Evolutionary conservation across 208 protist genomes (phyloP), one percentile per base, ranked within the genome.

Genomic region (Trypanosoma lewisi): DNA sequence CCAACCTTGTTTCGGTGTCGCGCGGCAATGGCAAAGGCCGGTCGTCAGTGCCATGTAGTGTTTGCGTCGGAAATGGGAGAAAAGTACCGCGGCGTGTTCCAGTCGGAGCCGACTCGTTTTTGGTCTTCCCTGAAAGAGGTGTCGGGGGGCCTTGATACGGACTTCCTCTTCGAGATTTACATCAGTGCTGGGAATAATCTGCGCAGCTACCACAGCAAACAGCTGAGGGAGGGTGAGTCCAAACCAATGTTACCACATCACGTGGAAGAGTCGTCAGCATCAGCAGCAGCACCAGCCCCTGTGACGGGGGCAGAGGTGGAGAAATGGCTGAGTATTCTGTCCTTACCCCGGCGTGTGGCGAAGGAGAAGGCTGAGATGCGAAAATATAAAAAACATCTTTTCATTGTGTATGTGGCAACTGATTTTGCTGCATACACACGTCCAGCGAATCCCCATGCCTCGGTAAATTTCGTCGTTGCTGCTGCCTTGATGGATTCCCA

Each of bases 11-110:
- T 89, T 25, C 82, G 82, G 44, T 95, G 88, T 44, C 85, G 83
- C 48, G 77, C 85, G 0, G 88, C 88, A 0, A 61, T 95, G 12
- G 71, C 61, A 28, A 92, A 91, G 70, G 63, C 62, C 37, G 83
- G 83, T 8, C 48, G 73, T 27, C 6, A 56, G 2, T 92, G 85
- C 57, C 64, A 76, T 11, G 60, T 95, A 16, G 76, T 87, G 21
- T 95, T 91, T 50, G 74, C 85, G 23, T 90, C 88, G 16, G 77
- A 85, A 37, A 48, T 95, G 27, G 72, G 70, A 37, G 83, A 87
- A 12, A 62, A 73, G 58, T 82, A 82, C 45, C 82, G 83, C 19
- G 62, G 68, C 17, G 78, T 71, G 28, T 95, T 78, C 69, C 74
- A 89, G 45, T 91, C 88, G 0, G 86, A 87, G 37, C 88, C 85